These are phyloP conservation scores for Serpula lacrymans DNA, from an alignment of 768 basidiomycete genomes.

Conservation along the genomic window DNA sequence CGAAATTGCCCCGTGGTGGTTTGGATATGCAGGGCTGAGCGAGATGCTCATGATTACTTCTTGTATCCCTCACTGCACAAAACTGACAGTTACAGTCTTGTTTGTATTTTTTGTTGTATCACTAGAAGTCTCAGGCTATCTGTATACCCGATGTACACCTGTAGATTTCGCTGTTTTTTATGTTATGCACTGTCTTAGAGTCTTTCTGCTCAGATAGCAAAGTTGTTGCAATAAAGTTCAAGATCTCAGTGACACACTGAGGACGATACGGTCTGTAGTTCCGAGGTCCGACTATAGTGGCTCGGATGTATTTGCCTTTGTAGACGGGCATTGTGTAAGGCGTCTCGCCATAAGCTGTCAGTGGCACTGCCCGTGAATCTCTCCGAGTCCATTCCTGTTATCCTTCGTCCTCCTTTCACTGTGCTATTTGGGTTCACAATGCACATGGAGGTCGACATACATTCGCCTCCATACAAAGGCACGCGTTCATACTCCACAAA, in stretches of 20 bases:
- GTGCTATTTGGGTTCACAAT: constrained; percentile 1
- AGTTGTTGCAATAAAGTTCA: no score
- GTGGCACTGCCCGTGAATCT: neutral
- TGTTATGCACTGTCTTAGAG: neutral
- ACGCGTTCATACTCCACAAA: constrained; percentile 40
- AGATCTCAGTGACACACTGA: no score
- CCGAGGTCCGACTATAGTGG: no score
- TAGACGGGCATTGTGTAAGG: neutral
- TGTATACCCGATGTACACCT: constrained; percentile 1
- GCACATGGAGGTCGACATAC: constrained; percentile 57
- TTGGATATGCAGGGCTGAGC: constrained; percentile 55
- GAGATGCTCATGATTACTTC: no score
- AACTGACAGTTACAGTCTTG: no score
- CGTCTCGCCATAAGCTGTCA: neutral
- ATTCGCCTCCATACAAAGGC: constrained; percentile 40
- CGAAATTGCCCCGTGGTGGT: constrained; percentile 62
- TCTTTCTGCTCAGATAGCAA: no score
- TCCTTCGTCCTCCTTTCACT: neutral
- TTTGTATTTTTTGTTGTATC: neutral
- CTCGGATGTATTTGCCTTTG: no score
- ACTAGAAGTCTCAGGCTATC: neutral
- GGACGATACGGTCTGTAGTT: no score
- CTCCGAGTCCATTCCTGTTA: no score
- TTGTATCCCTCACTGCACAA: no score
- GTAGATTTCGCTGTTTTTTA: neutral